A percentile compares a stretch with the other conserved stretches of the same genome.
phyloP scores from a whole-genome alignment of 805 yeast genomes.

The Barnettozyma wickerhamii region DNA sequence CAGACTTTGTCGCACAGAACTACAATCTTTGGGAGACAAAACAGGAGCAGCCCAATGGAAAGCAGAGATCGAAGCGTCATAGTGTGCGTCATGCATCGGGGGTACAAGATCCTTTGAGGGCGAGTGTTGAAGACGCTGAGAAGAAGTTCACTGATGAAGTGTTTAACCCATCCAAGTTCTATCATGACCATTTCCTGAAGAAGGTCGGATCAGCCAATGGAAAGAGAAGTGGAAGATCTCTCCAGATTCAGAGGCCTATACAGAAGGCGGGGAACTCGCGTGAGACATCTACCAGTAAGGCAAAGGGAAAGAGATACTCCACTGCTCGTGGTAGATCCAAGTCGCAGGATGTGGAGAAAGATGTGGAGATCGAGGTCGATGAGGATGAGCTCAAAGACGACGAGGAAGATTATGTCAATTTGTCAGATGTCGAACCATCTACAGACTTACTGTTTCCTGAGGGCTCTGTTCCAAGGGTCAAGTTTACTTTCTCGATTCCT shows the following conservation, averaged over 20 bases:
- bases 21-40: constrained; percentile 24
- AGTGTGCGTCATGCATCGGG: constrained; percentile 16
- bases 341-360: constrained; percentile 1
- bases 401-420: constrained; percentile 9
- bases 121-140: constrained; percentile 12
- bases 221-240: constrained; percentile 1
- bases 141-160: constrained; percentile 14
- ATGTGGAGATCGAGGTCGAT: constrained; percentile 7
- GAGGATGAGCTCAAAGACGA: constrained; percentile 12
- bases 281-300: too few species aligned
- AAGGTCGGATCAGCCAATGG: constrained; percentile 2
- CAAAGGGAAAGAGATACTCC: too few species aligned
- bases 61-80: constrained; percentile 19
- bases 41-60: constrained; percentile 4
- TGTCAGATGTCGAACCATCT: background rate
- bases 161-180: constrained; percentile 20
- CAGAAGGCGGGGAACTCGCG: background rate
- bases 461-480: constrained; percentile 18
- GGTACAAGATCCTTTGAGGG: constrained; percentile 15
- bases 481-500: constrained; percentile 34
- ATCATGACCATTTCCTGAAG: constrained; percentile 17
- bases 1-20: constrained; percentile 17
- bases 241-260: background rate
- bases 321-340: constrained; percentile 2
- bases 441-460: background rate